Percentiles rank a stretch among this genome's conserved stretches.
phyloP scores from a whole-genome alignment of 2,329 filamentous ascomycete species.

The Scleromitrula shiraiana region DNA sequence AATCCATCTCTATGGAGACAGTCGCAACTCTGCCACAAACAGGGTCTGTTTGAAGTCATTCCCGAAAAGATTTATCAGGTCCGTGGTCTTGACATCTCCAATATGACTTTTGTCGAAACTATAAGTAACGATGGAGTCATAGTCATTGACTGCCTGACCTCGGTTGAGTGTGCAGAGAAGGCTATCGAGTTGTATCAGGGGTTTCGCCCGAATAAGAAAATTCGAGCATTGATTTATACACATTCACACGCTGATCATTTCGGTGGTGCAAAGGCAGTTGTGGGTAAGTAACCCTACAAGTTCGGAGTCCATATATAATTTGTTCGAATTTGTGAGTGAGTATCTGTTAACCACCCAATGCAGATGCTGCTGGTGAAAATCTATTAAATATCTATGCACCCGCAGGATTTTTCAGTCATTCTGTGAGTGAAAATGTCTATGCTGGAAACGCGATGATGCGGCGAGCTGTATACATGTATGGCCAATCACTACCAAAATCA shows the following conservation, averaged over 20 bases:
- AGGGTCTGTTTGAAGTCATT: conserved; percentile 33
- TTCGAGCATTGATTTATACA: conserved; percentile 34
- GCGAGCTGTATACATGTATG: conserved; percentile 35
- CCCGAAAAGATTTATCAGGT: conserved; percentile 34
- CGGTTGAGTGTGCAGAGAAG: conserved; percentile 30
- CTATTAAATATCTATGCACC: too few species aligned
- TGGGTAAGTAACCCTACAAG: conserved; percentile 7
- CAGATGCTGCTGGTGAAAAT: too few species aligned
- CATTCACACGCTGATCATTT: conserved; percentile 36
- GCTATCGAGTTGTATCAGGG: conserved; percentile 31
- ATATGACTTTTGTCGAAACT: conserved; percentile 34
- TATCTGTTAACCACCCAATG: too few species aligned
- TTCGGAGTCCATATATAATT: conserved; percentile 29
- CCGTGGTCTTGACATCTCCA: conserved; percentile 34
- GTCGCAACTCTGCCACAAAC: conserved; percentile 25
- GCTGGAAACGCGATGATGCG: conserved; percentile 33
- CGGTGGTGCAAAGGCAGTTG: conserved; percentile 26
- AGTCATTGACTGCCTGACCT: conserved; percentile 34
- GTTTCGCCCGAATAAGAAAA: conserved; percentile 19
- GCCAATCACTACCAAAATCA: conserved; percentile 24
- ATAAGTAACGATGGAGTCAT: conserved; percentile 30
- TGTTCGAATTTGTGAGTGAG: too few species aligned
- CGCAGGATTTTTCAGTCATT: conserved; percentile 34
- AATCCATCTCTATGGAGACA: conserved; percentile 33
- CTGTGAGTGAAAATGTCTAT: conserved; percentile 34